Conservation (phyloP, 2,329 filamentous ascomycete species). For the Penicillium griseofulvum region DNA sequence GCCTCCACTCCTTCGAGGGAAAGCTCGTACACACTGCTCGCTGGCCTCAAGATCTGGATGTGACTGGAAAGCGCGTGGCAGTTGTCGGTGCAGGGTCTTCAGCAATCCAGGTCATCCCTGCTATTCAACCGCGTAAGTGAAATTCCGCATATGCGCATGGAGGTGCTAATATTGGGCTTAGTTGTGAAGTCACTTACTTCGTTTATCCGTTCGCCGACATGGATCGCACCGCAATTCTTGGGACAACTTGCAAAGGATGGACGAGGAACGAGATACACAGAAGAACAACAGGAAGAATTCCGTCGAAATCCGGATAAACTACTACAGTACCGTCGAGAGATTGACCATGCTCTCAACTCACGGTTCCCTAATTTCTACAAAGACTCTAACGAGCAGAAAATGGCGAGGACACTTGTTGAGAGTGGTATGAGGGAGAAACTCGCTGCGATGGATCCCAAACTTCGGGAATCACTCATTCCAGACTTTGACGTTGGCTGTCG, state of each 20-base stretch:
- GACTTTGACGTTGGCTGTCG: background rate
- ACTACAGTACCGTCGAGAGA: background rate
- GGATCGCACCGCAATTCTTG: background rate
- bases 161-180: background rate
- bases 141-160: background rate
- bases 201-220: background rate
- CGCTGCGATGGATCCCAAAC: background rate
- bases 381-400: background rate
- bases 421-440: background rate
- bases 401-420: background rate
- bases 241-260: background rate
- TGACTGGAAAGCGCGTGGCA: conserved; percentile 23
- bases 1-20: conserved; percentile 36
- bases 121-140: background rate
- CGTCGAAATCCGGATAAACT: background rate
- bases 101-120: background rate
- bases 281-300: background rate
- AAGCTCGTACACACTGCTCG: conserved; percentile 30
- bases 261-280: background rate
- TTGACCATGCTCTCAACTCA: background rate
- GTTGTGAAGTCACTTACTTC: background rate
- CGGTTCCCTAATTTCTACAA: background rate
- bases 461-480: background rate
- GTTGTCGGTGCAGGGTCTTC: conserved; percentile 12
- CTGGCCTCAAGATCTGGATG: conserved; percentile 32